Base-by-base conservation (phyloP, 208 protist genomes). In the Crithidia brevicula region DNA sequence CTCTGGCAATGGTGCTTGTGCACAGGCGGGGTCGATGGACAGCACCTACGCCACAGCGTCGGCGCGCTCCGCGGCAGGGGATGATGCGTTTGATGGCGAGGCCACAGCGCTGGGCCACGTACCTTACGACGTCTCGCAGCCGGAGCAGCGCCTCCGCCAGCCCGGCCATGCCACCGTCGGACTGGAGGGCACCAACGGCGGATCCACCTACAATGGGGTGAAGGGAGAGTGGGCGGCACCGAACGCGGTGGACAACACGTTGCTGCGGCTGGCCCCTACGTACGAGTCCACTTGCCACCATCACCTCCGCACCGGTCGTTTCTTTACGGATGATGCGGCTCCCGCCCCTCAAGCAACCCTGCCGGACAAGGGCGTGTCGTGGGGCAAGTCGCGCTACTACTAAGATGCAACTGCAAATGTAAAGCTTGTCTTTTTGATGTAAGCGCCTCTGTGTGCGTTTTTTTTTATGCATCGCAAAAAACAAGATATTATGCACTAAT, bases 231-330 rank as follows among this genome's bases (percentile, higher is more conserved):
- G 89, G 86, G 57, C 7, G 36, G 81, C 75, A 23, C 89, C 89
- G 22, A 76, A 68, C 7, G 75, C 57, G 34, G 77, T 88, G 49
- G 86, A 91, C 58, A 85, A 84, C 61, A 94, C 89, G 10, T 76
- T 88, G 61, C 73, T 94, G 49, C 89, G 89, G 4, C 69, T 91
- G 5, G 77, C 72, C 4, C 85, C 79, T 5, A 79, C 67, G 20
- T 94, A 91, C 51, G 89, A 94, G 63, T 92, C 86, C 30, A 94
- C 82, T 22, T 89, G 77, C 64, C 89, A 94, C 67, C 85, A 94
- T 74, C 75, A 86, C 16, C 76, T 89, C 9, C 89, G 89, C 40
- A 94, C 89, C 1, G 89, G 89, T 7, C 80, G 62, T 15, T 83
- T 82, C 73, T 94, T 90, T 53, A 89, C 75, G 15, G 84, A 88